Conservation (phyloP, 805 yeast genomes). For the Yamadazyma akitaensis region DNA sequence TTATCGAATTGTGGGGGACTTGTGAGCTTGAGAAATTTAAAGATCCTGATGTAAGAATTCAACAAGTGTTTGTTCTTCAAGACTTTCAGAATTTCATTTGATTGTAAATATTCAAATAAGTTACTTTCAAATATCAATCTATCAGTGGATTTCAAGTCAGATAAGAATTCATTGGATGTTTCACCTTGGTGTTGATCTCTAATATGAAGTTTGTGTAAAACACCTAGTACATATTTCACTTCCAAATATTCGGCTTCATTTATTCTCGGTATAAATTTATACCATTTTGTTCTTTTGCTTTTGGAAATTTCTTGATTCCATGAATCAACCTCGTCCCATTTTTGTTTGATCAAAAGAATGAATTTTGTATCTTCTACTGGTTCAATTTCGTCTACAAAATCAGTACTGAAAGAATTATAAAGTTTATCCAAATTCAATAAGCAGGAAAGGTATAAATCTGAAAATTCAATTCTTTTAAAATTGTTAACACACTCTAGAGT, state of each 20-base stretch:
- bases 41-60: conserved; percentile 45
- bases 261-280: conserved; percentile 40
- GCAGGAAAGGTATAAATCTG: conserved; percentile 29
- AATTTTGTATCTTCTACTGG: conserved; percentile 9
- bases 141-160: conserved; percentile 4
- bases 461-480: conserved; percentile 34
- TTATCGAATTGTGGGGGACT: conserved; percentile 34
- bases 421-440: conserved; percentile 38
- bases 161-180: neutral
- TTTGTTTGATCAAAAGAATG: conserved; percentile 14
- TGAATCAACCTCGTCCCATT: conserved; percentile 36
- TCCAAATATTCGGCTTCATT: conserved; percentile 53
- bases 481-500: conserved; percentile 38
- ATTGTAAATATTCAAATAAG: conserved; percentile 44
- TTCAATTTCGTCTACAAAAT: conserved; percentile 17
- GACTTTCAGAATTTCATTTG: conserved; percentile 49
- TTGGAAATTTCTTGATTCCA: conserved; percentile 35
- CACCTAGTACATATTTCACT: conserved; percentile 45
- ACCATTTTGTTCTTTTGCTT: conserved; percentile 35
- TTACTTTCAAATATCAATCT: conserved; percentile 17
- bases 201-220: conserved; percentile 29
- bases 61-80: conserved; percentile 45
- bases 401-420: conserved; percentile 25
- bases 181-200: neutral
- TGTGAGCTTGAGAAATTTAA: conserved; percentile 43